Percentiles rank a stretch among this genome's conserved stretches.
Evolutionary conservation across 352 stramenopile species (phyloP).

Genomic region (Globisporangium perplexum): DNA sequence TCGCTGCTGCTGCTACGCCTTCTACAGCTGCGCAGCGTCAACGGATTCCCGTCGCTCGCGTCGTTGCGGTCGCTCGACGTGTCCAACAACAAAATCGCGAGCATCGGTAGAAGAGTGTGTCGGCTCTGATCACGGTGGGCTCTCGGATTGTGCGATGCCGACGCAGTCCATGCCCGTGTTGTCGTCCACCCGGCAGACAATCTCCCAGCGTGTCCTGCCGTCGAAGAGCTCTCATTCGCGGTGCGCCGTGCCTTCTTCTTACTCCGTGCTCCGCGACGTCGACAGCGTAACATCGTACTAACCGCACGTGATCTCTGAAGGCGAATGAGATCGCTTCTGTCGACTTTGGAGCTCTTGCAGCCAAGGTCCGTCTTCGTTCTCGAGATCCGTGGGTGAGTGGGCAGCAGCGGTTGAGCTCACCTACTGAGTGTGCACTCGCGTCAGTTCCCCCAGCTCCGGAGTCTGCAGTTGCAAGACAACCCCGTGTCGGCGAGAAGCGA

Average conservation of each 20-base stretch:
- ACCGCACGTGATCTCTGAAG: conserved; percentile 11
- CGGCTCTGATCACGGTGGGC: no score
- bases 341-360: conserved; percentile 30
- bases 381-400: no score
- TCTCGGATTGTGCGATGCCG: neutral
- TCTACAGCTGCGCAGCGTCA: conserved; percentile 33
- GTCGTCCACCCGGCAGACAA: conserved; percentile 21
- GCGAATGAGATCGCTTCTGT: conserved; percentile 42
- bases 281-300: no score
- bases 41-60: conserved; percentile 36
- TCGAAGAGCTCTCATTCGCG: conserved; percentile 50
- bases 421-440: neutral
- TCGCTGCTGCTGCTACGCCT: neutral
- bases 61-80: conserved; percentile 42
- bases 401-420: no score
- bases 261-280: neutral
- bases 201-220: conserved; percentile 27
- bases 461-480: conserved; percentile 39
- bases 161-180: neutral
- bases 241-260: conserved; percentile 18
- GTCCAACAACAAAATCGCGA: conserved; percentile 38
- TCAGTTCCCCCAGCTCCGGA: conserved; percentile 44
- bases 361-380: conserved; percentile 14
- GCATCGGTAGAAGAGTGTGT: conserved; percentile 24
- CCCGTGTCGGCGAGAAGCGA: conserved; percentile 15